Evolutionary conservation across 1,284 basidiomycete species (phyloP).

Genomic region (Stygiomarasmius scandens): DNA sequence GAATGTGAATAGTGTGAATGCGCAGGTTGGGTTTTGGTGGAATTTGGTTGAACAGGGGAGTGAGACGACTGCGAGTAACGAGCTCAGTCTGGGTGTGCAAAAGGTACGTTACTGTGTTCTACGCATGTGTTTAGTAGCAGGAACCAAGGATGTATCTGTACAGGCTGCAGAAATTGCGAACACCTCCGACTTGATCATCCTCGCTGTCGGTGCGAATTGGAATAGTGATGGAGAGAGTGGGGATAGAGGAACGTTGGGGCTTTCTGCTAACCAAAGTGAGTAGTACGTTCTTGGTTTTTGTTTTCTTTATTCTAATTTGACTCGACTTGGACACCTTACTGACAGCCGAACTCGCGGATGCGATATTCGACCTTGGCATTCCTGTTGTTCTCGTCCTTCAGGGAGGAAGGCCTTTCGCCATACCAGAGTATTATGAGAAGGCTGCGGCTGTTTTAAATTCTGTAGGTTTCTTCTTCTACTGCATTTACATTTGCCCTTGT

Average conservation of each 20-base stretch:
- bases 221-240: constrained; percentile 32
- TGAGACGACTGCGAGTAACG: neutral
- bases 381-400: constrained; percentile 30
- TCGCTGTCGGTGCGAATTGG: constrained; percentile 33
- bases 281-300: neutral
- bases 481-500: neutral
- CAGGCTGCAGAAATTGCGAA: constrained; percentile 28
- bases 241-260: constrained; percentile 29
- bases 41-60: constrained; percentile 26
- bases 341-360: constrained; percentile 28
- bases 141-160: neutral
- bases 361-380: constrained; percentile 28
- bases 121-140: no score
- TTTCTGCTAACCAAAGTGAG: constrained; percentile 32
- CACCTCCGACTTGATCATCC: constrained; percentile 28
- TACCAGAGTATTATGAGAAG: constrained; percentile 27
- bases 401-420: constrained; percentile 31
- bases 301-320: neutral
- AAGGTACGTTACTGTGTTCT: neutral
- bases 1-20: constrained; percentile 30
- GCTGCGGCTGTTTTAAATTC: constrained; percentile 28
- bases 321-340: neutral
- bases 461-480: constrained; percentile 12
- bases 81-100: neutral
- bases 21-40: constrained; percentile 31